Evolutionary conservation across 225 moss, liverwort and hornwort genomes (phyloP), one percentile per base, ranked within the genome.

Genomic region (Physcomitrium patens): DNA sequence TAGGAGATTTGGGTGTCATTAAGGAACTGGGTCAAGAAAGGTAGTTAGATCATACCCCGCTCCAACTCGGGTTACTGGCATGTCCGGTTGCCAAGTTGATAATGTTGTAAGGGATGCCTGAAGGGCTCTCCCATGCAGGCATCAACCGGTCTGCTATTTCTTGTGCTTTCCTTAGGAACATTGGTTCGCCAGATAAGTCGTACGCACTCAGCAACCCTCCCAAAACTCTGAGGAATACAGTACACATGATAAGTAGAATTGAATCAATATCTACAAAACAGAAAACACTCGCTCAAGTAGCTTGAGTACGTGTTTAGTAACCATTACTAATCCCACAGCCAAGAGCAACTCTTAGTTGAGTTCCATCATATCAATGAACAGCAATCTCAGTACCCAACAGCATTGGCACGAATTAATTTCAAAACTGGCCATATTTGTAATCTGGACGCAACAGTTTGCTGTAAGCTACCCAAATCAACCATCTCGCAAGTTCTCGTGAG

Each of bases 191-290:
- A 53, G 99, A 90, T 46, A 99, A 86, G 75, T 99, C 99, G 76
- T 86, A 99, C 23, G 99, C 47, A 85, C 99, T 99, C 72, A 99
- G 79, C 67, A 99, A 74, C 37, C 99, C 99, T 80, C 99, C 99
- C 65, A 99, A 67, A 65, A 95, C 91, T 80, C 99, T 95, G 81
- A 74, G 31, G 65, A 63, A 62, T 19, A 63, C n/a, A 20, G 23
- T 23, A 62, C 44, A 24, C 66, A 54, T 43, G 71, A 79, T 64
- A 24, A 65, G 18, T 37, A 47, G 46, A 73, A 72, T 44, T 22
- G 68, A 72, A 37, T 23, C 52, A 56, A 65, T 50, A 15, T 15
- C 72, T 46, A 68, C 19, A 57, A 65, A 31, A 41, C 10, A 60
- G 28, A 41, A 63, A 11, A 20, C 31, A 60, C 4, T 66, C 15